Conservation (phyloP, 78 protist genomes). For the Polysphondylium violaceum region DNA sequence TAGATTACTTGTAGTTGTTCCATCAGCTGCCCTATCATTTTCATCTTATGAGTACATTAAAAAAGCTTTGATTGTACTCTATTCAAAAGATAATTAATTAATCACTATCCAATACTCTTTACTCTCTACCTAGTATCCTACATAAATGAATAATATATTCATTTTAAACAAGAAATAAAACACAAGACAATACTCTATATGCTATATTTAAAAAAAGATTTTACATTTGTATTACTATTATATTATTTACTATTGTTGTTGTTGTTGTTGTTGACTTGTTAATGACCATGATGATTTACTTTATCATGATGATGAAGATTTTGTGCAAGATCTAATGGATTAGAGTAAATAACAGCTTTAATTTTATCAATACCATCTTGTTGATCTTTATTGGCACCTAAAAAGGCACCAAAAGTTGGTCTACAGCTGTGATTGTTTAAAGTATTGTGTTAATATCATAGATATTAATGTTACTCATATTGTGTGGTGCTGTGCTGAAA, state of each 20-base stretch:
- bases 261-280: too few relatives aligned
- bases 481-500: background rate
- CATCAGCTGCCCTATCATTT: conserved; percentile 38
- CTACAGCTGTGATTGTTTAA: conserved; percentile 7
- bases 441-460: background rate
- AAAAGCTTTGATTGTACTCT: too few relatives aligned
- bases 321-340: background rate
- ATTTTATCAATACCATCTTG: conserved; percentile 7
- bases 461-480: background rate
- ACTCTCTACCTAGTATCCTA: too few relatives aligned
- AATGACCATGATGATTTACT: background rate
- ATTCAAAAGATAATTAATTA: too few relatives aligned
- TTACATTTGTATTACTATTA: background rate
- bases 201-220: too few relatives aligned
- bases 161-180: too few relatives aligned
- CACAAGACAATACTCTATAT: too few relatives aligned
- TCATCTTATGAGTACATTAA: conserved; percentile 45
- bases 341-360: background rate
- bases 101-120: too few relatives aligned
- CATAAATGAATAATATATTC: too few relatives aligned
- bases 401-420: conserved; percentile 14
- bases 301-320: conserved; percentile 2
- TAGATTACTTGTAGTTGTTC: conserved; percentile 23
- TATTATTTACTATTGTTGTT: background rate
- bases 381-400: conserved; percentile 22